Evolutionary conservation across 352 stramenopile genomes (phyloP), one percentile per base, ranked within the genome.

Genomic region (Phytophthora kernoviae): DNA sequence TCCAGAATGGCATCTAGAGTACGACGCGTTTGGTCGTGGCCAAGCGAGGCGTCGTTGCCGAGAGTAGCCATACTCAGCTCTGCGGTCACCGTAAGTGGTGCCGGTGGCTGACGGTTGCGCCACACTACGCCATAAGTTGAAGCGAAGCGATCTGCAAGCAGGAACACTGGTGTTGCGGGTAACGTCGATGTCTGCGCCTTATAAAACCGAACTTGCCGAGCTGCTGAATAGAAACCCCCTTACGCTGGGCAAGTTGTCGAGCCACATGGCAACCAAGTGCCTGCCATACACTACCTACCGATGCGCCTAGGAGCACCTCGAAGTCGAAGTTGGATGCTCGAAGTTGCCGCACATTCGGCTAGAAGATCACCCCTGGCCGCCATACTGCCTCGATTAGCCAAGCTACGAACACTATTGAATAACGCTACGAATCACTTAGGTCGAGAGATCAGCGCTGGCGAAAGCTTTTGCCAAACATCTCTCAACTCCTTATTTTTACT

Each of bases 201-300:
- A 7, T 88, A 58, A 47, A 92, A 86, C 74, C 65, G 24, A 90
- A 87, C 34, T 84, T 89, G 7, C 78, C 80, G 2, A 92, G 63
- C 1, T 60, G 50, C 5, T 74, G 65, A 2, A 92, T 22, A 8
- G 65, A 69, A 0, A 86, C 58, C 8, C 77, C 80, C 46, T 75
- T 75, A 8, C 46, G 54, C 14, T 62, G 54, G 10, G 30, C 41
- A 5, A 70, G 54, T 17, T 90, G 58, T 34, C 58, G 57, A 24
- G 41, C 36, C 6, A 85, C 54, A 56, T 62, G 54, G 15, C 49
- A 10, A 4, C 57, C 60, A 12, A 90, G 43, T 2, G 75, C 66
- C 5, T 70, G 58, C 83, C 83, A 92, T 6, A 88, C 75, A 9
- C 51, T 30, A 5, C 74, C 51, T 14, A 90, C 54, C 0, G 68